Percentiles rank a stretch among this genome's conserved stretches.
Conservation (phyloP, 1,139 yeast species). For the Yarrowia galli region DNA sequence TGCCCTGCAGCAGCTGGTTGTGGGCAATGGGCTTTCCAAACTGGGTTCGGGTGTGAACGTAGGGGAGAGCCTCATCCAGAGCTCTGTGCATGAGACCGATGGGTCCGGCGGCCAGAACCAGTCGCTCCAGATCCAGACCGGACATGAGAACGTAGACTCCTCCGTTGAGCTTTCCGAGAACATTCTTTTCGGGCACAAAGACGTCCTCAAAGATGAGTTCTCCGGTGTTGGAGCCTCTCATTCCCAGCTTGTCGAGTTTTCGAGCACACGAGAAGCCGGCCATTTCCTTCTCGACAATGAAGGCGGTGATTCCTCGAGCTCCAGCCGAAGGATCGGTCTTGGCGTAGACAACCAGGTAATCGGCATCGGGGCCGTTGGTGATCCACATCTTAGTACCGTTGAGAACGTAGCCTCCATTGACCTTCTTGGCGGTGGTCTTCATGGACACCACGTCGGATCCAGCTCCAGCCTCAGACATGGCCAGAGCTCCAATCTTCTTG, state of each 20-base stretch:
- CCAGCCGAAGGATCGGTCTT: conserved; percentile 55
- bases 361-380: conserved; percentile 57
- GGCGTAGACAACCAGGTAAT: conserved; percentile 54
- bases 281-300: conserved; percentile 54
- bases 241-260: conserved; percentile 57
- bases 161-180: conserved; percentile 55
- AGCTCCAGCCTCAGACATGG: conserved; percentile 54
- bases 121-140: conserved; percentile 56
- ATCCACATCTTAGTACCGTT: conserved; percentile 53
- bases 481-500: conserved; percentile 53
- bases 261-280: conserved; percentile 54
- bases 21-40: conserved; percentile 56
- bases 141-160: conserved; percentile 58
- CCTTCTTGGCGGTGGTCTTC: conserved; percentile 51
- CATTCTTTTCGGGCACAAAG: conserved; percentile 54
- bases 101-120: conserved; percentile 59
- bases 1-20: conserved; percentile 58
- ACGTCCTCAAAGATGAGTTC: conserved; percentile 55
- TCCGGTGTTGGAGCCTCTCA: conserved; percentile 57
- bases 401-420: conserved; percentile 51
- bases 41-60: conserved; percentile 56
- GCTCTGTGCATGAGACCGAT: conserved; percentile 57
- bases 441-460: conserved; percentile 58
- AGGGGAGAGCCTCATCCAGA: conserved; percentile 53
- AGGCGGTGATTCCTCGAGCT: conserved; percentile 57